Evolutionary conservation across 1,139 yeast species (phyloP).

Genomic region (Pichia sp.): DNA sequence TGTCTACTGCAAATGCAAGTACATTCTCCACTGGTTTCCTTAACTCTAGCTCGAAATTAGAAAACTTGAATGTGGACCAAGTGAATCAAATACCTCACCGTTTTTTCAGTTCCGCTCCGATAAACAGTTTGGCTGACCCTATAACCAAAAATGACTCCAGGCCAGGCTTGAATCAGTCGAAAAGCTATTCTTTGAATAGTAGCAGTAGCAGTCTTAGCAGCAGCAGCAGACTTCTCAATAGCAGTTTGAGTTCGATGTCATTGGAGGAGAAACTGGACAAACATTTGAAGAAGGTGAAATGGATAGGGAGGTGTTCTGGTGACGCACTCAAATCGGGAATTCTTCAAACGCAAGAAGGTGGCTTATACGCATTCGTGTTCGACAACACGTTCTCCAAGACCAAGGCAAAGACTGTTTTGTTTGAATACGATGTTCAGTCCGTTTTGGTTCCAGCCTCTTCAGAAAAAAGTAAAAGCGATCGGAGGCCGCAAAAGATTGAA

Average conservation of each 20-base stretch:
- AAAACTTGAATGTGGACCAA: constrained; percentile 25
- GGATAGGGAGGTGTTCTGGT: constrained; percentile 45
- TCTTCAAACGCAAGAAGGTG: constrained; percentile 52
- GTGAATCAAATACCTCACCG: constrained; percentile 30
- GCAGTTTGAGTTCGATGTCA: neutral
- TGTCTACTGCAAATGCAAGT: neutral
- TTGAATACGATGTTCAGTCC: constrained; percentile 47
- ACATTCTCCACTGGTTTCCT: neutral
- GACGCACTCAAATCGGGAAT: constrained; percentile 62
- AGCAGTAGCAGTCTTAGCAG: neutral
- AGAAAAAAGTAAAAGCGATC: neutral
- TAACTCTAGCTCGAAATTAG: constrained; percentile 10
- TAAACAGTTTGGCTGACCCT: neutral
- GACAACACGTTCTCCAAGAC: constrained; percentile 90
- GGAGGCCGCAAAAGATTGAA: neutral
- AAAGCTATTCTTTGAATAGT: neutral
- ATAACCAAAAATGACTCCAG: neutral
- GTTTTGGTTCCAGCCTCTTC: neutral
- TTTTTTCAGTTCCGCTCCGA: constrained; percentile 16
- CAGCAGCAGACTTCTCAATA: neutral
- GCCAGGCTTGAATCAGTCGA: neutral
- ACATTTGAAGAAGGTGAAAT: constrained; percentile 37
- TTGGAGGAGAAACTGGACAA: constrained; percentile 38
- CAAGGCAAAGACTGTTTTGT: constrained; percentile 74
- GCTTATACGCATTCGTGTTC: constrained; percentile 80